These are phyloP conservation scores for Nannizzia gypsea DNA, from an alignment of 2,329 filamentous ascomycete species.

Conservation along the genomic window DNA sequence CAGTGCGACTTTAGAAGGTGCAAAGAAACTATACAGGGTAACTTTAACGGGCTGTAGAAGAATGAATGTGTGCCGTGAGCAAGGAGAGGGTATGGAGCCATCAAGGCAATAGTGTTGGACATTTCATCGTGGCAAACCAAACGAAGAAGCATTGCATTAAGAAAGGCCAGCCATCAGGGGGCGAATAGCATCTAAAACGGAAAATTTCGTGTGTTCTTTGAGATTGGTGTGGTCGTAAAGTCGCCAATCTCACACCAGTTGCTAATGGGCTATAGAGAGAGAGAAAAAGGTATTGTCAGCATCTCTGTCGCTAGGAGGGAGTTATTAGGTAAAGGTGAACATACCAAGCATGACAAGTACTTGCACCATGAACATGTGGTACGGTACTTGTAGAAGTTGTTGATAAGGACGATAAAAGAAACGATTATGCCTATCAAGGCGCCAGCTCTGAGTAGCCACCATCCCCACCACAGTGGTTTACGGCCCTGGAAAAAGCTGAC, in stretches of 20 bases:
- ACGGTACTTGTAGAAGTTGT: slow-evolving; percentile 76
- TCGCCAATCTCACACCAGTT: slow-evolving; percentile 50
- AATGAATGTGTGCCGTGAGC: neutral
- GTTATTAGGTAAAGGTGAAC: slow-evolving; percentile 29
- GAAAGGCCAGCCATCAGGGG: neutral
- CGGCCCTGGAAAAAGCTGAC: slow-evolving; percentile 54
- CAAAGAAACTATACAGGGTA: neutral
- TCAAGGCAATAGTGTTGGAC: neutral
- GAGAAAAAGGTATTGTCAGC: neutral
- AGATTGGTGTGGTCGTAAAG: slow-evolving; percentile 1
- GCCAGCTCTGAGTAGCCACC: slow-evolving; percentile 79
- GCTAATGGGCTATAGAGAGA: slow-evolving; percentile 44
- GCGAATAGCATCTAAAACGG: neutral
- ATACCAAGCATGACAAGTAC: slow-evolving; percentile 82
- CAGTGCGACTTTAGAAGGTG: neutral
- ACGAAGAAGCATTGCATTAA: neutral
- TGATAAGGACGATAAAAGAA: slow-evolving; percentile 72
- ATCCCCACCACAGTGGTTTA: slow-evolving; percentile 91
- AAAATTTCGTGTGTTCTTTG: neutral
- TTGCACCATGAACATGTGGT: slow-evolving; percentile 84
- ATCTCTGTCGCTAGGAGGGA: neutral
- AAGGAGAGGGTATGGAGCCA: neutral
- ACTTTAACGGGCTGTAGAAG: neutral
- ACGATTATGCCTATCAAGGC: slow-evolving; percentile 70
- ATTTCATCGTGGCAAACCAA: slow-evolving; percentile 3